Evolutionary conservation across 768 basidiomycete genomes (phyloP), one percentile per base, ranked within the genome.

Genomic region (Rhodosporidiobolus odoratus): DNA sequence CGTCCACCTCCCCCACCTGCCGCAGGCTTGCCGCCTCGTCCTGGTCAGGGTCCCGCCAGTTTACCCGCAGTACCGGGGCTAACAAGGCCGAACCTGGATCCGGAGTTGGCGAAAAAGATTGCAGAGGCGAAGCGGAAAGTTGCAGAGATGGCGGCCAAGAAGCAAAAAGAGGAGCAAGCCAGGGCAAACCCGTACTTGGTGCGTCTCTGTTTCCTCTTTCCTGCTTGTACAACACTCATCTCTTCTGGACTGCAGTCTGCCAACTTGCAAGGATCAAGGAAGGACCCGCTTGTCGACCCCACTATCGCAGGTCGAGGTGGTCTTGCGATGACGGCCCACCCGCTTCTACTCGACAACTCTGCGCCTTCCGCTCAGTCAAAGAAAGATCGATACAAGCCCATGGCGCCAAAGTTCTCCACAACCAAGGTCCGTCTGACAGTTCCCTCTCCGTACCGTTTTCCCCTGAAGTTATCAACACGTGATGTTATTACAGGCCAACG

Each of bases 321-420:
- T 23, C 81, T 93, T 62, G 90, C 90, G 79, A 92, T 93, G 89
- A 87, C 90, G 3, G 91, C 91, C 0, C 92, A 94, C 78, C 92
- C 92, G 4, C 82, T 93, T 32, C 80, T 95, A 34, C 83, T 93
- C 45, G 91, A 92, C 54, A 84, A 82, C 7, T 84, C 88, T 0
- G 82, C 66, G 16, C 85, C 12, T 77, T 81, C 4, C 81, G 80
- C 73, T 7, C 88, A 87, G 35, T 90, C 90, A 81, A 75, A 77
- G 58, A 92, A 94, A 79, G 91, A 96, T 79, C 82, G 89, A 71
- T 96, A 96, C 81, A 95, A 94, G 79, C 92, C 95, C 25, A 97
- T 99, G 94, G 93, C 94, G 73, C 96, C 96, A 59, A 99, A 99
- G 80, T 99, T 98, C 79, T 91, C 94, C 0, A 91, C 92, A 5